These are phyloP conservation scores for Neodidymelliopsis sp. DNA, from an alignment of 2,329 filamentous ascomycete species.

Conservation along the genomic window DNA sequence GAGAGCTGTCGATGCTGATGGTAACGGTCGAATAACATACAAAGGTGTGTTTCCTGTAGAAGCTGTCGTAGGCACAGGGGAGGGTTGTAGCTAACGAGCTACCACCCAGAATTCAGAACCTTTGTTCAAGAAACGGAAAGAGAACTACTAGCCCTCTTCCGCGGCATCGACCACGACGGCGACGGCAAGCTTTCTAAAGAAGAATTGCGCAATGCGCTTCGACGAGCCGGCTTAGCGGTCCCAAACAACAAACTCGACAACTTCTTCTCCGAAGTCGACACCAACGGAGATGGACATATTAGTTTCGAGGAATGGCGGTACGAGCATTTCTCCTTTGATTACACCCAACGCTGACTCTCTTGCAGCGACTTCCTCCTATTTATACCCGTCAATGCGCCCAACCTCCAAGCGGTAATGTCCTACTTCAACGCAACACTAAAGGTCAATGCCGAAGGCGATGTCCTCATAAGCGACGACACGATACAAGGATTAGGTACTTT, in stretches of 20 bases:
- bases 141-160: conserved; percentile 82
- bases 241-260: conserved; percentile 77
- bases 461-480: conserved; percentile 87
- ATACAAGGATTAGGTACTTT: conserved; percentile 93
- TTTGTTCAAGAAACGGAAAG: conserved; percentile 90
- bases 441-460: conserved; percentile 93
- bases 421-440: conserved; percentile 92
- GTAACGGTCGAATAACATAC: conserved; percentile 90
- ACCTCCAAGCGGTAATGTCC: conserved; percentile 82
- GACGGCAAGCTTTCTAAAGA: conserved; percentile 86
- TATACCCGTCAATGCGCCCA: conserved; percentile 73
- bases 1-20: conserved; percentile 81
- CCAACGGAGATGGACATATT: conserved; percentile 85
- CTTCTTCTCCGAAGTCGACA: conserved; percentile 91
- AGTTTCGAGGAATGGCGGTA: conserved; percentile 97
- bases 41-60: conserved; percentile 64
- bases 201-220: conserved; percentile 83
- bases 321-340: conserved; percentile 41
- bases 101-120: conserved; percentile 75
- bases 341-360: conserved; percentile 22
- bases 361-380: conserved; percentile 87
- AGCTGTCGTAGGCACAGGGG: conserved; percentile 3
- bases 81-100: conserved; percentile 27
- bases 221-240: conserved; percentile 78
- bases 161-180: conserved; percentile 82